A percentile compares a stretch with the other conserved stretches of the same genome.
Evolutionary conservation across 208 protist species (phyloP).

Genomic region (Herpetomonas tarakana): DNA sequence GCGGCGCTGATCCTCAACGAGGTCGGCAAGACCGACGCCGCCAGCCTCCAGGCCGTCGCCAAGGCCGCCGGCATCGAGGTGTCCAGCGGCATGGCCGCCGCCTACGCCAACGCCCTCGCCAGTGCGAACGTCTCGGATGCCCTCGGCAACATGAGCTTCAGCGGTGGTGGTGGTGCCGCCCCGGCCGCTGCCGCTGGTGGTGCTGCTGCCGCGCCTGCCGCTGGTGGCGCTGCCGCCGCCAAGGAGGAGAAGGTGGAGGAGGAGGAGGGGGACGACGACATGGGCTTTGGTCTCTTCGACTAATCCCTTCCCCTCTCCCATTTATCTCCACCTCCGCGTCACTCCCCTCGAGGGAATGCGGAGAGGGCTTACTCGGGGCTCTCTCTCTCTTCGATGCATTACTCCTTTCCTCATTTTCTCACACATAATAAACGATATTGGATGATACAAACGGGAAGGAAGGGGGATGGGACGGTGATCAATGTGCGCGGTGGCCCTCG

Average conservation of each 20-base stretch:
- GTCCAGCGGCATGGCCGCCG: slow-evolving; percentile 66
- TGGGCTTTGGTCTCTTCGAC: slow-evolving; percentile 90
- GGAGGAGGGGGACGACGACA: slow-evolving; percentile 85
- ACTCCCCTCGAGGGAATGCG: not conserved
- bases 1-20: slow-evolving; percentile 93
- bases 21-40: slow-evolving; percentile 79
- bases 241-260: slow-evolving; percentile 21
- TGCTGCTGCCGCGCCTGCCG: slow-evolving; percentile 34
- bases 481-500: not conserved
- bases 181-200: slow-evolving; percentile 33
- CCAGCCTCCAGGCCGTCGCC: slow-evolving; percentile 51
- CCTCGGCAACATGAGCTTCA: slow-evolving; percentile 70
- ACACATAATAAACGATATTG: not conserved
- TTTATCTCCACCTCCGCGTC: too few relatives aligned
- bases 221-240: slow-evolving; percentile 44
- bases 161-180: slow-evolving; percentile 39
- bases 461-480: not conserved
- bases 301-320: too few relatives aligned
- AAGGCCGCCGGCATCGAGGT: slow-evolving; percentile 79
- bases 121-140: slow-evolving; percentile 59
- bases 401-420: not conserved
- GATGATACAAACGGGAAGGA: not conserved
- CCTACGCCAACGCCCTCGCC: slow-evolving; percentile 59
- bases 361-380: not conserved
- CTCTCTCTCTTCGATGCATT: not conserved